A percentile compares a stretch with the other conserved stretches of the same genome.
These are phyloP conservation scores for Hydnum rufescens DNA, from an alignment of 768 basidiomycete genomes.

Conservation along the genomic window DNA sequence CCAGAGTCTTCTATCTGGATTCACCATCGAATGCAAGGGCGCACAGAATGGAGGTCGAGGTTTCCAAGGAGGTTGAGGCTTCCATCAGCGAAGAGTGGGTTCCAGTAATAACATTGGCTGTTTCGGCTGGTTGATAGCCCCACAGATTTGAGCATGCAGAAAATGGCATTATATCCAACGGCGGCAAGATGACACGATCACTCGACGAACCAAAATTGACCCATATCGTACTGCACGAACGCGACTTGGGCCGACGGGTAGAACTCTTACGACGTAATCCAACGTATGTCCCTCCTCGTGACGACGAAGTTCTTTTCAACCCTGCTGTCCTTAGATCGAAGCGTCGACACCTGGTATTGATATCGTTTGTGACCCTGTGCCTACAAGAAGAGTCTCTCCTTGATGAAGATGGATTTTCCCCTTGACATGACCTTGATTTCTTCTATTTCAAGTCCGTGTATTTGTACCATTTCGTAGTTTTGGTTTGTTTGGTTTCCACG, in stretches of 20 bases:
- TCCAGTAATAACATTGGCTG: background rate
- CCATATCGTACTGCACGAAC: conserved; percentile 69
- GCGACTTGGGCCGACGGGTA: conserved; percentile 51
- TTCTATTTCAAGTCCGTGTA: too few species aligned
- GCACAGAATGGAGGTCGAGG: conserved; percentile 40
- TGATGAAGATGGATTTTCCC: conserved; percentile 45
- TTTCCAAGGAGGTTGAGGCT: conserved; percentile 17
- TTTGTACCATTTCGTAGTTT: too few species aligned
- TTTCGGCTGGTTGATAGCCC: background rate
- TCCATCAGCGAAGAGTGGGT: conserved; percentile 36
- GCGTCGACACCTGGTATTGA: conserved; percentile 53
- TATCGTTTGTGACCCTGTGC: conserved; percentile 59
- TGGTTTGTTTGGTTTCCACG: too few species aligned
- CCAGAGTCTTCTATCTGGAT: conserved; percentile 79
- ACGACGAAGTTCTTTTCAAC: too few species aligned
- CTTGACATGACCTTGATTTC: too few species aligned
- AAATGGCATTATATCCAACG: conserved; percentile 39
- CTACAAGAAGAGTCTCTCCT: conserved; percentile 68
- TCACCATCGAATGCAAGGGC: conserved; percentile 48
- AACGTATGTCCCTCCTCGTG: too few species aligned
- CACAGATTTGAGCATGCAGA: conserved; percentile 36
- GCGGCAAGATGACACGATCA: conserved; percentile 43
- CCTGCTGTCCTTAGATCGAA: too few species aligned
- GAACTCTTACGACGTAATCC: too few species aligned
- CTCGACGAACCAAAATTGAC: conserved; percentile 65